Base-by-base conservation (phyloP, 169 alveolate species). In the Plasmodium yoelii region DNA sequence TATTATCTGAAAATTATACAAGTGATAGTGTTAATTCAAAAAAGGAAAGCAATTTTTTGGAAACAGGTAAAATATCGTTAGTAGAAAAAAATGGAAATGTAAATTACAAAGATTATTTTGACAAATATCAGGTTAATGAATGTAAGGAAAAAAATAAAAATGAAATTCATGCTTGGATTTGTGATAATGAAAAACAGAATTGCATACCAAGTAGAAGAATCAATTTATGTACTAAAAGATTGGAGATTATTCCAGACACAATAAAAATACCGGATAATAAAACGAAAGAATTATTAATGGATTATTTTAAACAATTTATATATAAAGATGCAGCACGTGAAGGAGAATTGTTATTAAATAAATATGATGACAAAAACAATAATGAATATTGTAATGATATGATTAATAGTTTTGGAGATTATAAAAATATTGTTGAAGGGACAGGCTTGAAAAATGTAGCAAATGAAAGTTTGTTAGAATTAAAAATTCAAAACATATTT, bases 351-450 rank as follows among this genome's bases (percentile, higher is more conserved):
- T 57, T 57, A 57, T 15, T 57, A 24, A 8, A 15, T 12, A 57
- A 57, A 24, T 10, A 57, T 57, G 8, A 57, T 24, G 13, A 18
- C 5, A 12, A 8, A 8, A 13, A 57, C 28, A 8, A 57, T 57
- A 19, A 57, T 8, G 28, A 13, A 13, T 57, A n/a, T 57, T 57
- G 65, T 19, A 19, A 57, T 15, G 65, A 57, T 15, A 8, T 19
- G 26, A 13, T 8, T 8, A n/a, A 19, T 4, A 18, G 26, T 57
- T 57, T 57, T 15, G 65, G 34, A 3, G 65, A 57, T 57, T 15
- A n/a, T 57, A 24, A 24, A 57, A 19, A 57, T 57, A 18, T 57
- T 19, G 26, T 57, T 57, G 26, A 57, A 57, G 65, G 65, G 7
- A 57, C 65, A 10, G 65, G 19, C 26, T n/a, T 57, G 6, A 57